phyloP scores from a whole-genome alignment of 1,284 basidiomycete genomes.

The Boletellus sp. region DNA sequence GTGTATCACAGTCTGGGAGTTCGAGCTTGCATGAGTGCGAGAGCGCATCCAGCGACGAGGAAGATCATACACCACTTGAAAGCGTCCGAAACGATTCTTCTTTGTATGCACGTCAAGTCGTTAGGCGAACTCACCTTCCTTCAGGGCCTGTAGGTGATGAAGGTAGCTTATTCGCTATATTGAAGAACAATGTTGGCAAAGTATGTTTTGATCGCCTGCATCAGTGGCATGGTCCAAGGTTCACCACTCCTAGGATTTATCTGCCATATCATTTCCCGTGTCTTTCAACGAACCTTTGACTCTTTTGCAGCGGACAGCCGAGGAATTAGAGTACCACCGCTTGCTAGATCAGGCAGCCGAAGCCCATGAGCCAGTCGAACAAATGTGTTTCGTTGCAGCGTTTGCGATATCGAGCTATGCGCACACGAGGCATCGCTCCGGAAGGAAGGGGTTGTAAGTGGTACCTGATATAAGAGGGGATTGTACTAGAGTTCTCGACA shows the following conservation, averaged over 20 bases:
- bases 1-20: conserved; percentile 39
- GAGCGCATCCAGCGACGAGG: conserved; percentile 42
- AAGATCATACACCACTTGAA: conserved; percentile 18
- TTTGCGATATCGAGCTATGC: conserved; percentile 84
- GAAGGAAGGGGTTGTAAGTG: conserved; percentile 84
- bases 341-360: conserved; percentile 66
- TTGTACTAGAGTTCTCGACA: conserved; percentile 29
- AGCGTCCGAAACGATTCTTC: conserved; percentile 12
- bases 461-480: conserved; percentile 1
- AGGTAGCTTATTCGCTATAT: conserved; percentile 79
- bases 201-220: conserved; percentile 36
- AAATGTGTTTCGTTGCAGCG: conserved; percentile 76
- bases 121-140: conserved; percentile 64
- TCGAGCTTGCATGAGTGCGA: conserved; percentile 40
- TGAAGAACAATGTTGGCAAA: conserved; percentile 93
- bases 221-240: background rate
- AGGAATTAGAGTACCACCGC: conserved; percentile 80
- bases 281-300: conserved; percentile 88
- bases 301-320: conserved; percentile 74
- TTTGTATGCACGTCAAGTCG: conserved; percentile 34
- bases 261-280: conserved; percentile 80
- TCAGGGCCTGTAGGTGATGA: conserved; percentile 73
- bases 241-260: conserved; percentile 61
- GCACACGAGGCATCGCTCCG: conserved; percentile 75
- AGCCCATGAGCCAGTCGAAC: conserved; percentile 61